Evolutionary conservation across 2,329 filamentous ascomycete species (phyloP).

Genomic region (Monilinia polystroma): DNA sequence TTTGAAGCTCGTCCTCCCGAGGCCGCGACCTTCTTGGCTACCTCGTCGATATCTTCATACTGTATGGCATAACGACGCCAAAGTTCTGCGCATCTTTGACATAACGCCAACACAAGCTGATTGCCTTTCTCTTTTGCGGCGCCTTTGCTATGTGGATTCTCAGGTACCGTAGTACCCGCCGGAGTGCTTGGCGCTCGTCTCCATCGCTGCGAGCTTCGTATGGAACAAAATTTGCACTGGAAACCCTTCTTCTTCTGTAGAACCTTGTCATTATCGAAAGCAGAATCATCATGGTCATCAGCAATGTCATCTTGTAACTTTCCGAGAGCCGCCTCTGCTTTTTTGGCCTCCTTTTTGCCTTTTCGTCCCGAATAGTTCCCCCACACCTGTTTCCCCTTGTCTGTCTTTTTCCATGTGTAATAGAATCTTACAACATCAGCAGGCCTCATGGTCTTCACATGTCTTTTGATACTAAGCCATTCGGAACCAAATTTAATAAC

Average conservation of each 20-base stretch:
- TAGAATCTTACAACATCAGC: slow-evolving; percentile 87
- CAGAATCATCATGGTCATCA: slow-evolving; percentile 89
- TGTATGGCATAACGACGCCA: slow-evolving; percentile 96
- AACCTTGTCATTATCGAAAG: slow-evolving; percentile 86
- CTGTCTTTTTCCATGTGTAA: slow-evolving; percentile 97
- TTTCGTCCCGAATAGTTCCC: slow-evolving; percentile 83
- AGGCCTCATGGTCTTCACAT: slow-evolving; percentile 79
- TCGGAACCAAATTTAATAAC: slow-evolving; percentile 91
- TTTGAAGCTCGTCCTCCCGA: slow-evolving; percentile 82
- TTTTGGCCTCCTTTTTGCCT: slow-evolving; percentile 82
- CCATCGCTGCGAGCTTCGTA: slow-evolving; percentile 82
- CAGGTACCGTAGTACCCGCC: slow-evolving; percentile 66
- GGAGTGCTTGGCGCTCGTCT: slow-evolving; percentile 78
- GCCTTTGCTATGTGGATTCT: slow-evolving; percentile 62
- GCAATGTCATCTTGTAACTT: slow-evolving; percentile 91
- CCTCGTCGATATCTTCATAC: slow-evolving; percentile 91
- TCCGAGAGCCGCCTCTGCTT: slow-evolving; percentile 64
- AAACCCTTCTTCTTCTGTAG: slow-evolving; percentile 76
- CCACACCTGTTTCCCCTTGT: slow-evolving; percentile 84
- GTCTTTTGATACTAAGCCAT: slow-evolving; percentile 75
- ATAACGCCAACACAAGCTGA: slow-evolving; percentile 77
- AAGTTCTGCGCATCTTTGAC: slow-evolving; percentile 83
- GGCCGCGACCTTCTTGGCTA: slow-evolving; percentile 80
- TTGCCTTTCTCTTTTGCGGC: slow-evolving; percentile 70
- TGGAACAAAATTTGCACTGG: slow-evolving; percentile 89